Conservation (phyloP, 2,329 filamentous ascomycete species). For the Aureobasidium vineae region DNA sequence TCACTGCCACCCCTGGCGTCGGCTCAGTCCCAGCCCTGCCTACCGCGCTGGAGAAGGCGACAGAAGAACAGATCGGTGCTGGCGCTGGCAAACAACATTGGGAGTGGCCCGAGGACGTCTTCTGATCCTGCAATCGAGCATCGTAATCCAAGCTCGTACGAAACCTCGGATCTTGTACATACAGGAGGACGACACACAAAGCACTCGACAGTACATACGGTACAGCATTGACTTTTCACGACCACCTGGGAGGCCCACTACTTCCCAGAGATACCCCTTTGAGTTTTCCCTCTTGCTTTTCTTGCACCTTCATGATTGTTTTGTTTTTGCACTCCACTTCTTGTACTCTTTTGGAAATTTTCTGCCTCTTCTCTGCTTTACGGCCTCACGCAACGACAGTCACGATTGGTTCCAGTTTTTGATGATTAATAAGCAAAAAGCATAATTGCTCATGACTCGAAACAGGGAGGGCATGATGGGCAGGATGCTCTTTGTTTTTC, state of each 20-base stretch:
- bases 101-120: slow-evolving; percentile 41
- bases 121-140: slow-evolving; percentile 28
- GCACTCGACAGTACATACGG: neutral
- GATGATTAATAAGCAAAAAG: neutral
- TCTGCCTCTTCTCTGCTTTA: neutral
- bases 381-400: slow-evolving; percentile 5
- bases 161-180: neutral
- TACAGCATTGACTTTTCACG: neutral
- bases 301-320: neutral
- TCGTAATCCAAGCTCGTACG: neutral
- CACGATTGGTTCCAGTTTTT: neutral
- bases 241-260: neutral
- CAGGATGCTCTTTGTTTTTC: neutral
- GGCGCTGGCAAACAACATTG: slow-evolving; percentile 29
- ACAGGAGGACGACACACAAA: neutral
- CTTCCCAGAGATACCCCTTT: neutral
- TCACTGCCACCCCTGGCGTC: slow-evolving; percentile 31
- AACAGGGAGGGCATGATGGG: neutral
- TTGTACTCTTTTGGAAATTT: neutral
- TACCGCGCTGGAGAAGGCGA: slow-evolving; percentile 24
- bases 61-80: neutral
- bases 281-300: neutral
- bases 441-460: neutral
- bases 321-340: neutral
- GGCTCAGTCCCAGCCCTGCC: slow-evolving; percentile 24